Conservation (phyloP, 495 filamentous ascomycete species). For the Penicillium longicatenatum region DNA sequence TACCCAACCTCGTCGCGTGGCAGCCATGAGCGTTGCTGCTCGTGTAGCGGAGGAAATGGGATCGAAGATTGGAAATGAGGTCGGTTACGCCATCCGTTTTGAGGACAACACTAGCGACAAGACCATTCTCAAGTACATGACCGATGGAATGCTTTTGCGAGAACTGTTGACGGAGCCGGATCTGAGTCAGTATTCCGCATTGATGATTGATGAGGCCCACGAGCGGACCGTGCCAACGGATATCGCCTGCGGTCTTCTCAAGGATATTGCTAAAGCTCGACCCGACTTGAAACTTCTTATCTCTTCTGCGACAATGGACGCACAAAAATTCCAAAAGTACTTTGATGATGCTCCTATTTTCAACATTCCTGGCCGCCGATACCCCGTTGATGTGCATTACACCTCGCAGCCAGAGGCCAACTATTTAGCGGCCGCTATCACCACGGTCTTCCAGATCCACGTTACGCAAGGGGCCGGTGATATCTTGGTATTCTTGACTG, state of each 20-base stretch:
- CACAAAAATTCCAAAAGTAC: slow-evolving; percentile 88
- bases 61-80: slow-evolving; percentile 85
- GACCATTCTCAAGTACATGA: slow-evolving; percentile 96
- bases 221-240: slow-evolving; percentile 91
- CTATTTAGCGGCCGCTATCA: slow-evolving; percentile 88
- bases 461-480: slow-evolving; percentile 83
- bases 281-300: slow-evolving; percentile 92
- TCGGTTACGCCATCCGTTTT: slow-evolving; percentile 95
- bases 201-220: slow-evolving; percentile 99
- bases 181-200: slow-evolving; percentile 76
- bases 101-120: slow-evolving; percentile 93
- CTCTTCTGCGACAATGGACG: slow-evolving; percentile 93
- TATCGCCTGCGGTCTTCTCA: slow-evolving; percentile 86
- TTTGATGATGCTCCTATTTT: slow-evolving; percentile 96
- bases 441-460: slow-evolving; percentile 96
- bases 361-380: slow-evolving; percentile 89
- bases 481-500: slow-evolving; percentile 88
- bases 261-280: slow-evolving; percentile 84
- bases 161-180: slow-evolving; percentile 92
- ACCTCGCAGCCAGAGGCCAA: slow-evolving; percentile 92
- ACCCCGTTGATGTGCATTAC: slow-evolving; percentile 91
- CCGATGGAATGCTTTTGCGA: slow-evolving; percentile 92
- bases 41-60: slow-evolving; percentile 96
- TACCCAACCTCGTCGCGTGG: slow-evolving; percentile 89
- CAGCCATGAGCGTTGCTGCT: slow-evolving; percentile 92